A percentile compares a stretch with the other conserved stretches of the same genome.
These are phyloP conservation scores for Backusella tuberculispora DNA, from an alignment of 192 early-diverging fungal species.

Conservation along the genomic window DNA sequence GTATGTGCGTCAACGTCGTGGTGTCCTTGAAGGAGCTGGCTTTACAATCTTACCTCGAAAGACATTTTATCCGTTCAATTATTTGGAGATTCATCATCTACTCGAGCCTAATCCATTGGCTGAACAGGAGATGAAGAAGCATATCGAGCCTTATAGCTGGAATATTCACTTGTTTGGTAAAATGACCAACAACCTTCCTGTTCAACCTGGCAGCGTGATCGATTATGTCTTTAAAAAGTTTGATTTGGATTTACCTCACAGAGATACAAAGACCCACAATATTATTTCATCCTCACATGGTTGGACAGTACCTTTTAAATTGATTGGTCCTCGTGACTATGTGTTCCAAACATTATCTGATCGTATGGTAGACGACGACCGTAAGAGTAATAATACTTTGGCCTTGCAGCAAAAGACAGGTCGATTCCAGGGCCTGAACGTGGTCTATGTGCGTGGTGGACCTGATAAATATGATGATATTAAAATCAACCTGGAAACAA, in stretches of 20 bases:
- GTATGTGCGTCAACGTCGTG: slow-evolving; percentile 52
- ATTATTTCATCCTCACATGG: slow-evolving; percentile 22
- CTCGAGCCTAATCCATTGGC: slow-evolving; percentile 43
- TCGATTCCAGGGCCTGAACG: slow-evolving; percentile 52
- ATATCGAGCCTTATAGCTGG: slow-evolving; percentile 45
- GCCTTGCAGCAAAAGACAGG: slow-evolving; percentile 40
- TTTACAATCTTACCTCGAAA: slow-evolving; percentile 49
- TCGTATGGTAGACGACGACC: slow-evolving; percentile 12
- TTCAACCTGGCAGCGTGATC: slow-evolving; percentile 54
- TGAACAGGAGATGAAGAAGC: slow-evolving; percentile 41
- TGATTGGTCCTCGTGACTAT: slow-evolving; percentile 39
- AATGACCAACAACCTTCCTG: slow-evolving; percentile 53
- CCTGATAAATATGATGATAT: slow-evolving; percentile 26
- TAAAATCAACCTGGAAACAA: slow-evolving; percentile 22
- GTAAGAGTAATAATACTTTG: neutral
- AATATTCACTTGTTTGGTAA: slow-evolving; percentile 62
- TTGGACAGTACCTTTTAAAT: slow-evolving; percentile 13
- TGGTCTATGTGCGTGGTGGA: slow-evolving; percentile 53
- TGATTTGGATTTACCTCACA: slow-evolving; percentile 50
- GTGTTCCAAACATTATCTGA: slow-evolving; percentile 29
- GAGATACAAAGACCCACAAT: slow-evolving; percentile 24
- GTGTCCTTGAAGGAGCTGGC: slow-evolving; percentile 46
- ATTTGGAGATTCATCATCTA: slow-evolving; percentile 47
- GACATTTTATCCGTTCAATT: slow-evolving; percentile 55
- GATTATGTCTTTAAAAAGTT: slow-evolving; percentile 50